Conservation (phyloP, 768 basidiomycete species). For the Naganishia kalamii region DNA sequence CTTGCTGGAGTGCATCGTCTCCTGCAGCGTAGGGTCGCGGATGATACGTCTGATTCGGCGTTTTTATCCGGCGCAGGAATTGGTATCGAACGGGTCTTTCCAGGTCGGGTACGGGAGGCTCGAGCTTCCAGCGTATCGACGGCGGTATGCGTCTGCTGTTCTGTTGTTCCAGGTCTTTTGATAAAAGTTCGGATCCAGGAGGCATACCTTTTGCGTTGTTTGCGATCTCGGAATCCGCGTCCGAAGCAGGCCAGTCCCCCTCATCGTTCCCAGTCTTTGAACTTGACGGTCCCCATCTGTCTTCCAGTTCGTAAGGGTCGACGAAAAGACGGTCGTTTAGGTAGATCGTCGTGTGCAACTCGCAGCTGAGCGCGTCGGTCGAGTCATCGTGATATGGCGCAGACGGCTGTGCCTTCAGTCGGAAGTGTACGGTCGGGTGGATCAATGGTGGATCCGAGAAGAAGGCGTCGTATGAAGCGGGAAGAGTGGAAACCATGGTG, state of each 20-base stretch:
- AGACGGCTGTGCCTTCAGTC: not conserved
- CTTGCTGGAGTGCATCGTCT: too few species aligned
- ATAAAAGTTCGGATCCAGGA: too few species aligned
- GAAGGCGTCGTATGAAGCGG: not conserved
- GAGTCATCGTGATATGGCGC: not conserved
- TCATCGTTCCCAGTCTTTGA: not conserved
- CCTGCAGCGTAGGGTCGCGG: not conserved
- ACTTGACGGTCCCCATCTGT: not conserved
- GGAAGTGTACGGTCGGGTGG: slow-evolving; percentile 16
- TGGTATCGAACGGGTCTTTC: slow-evolving; percentile 16
- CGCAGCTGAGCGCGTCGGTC: not conserved
- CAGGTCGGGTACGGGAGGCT: slow-evolving; percentile 3
- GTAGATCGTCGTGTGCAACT: not conserved
- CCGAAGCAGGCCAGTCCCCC: too few species aligned
- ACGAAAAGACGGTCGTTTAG: slow-evolving; percentile 17
- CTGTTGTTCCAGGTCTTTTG: too few species aligned
- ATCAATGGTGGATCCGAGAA: slow-evolving; percentile 6
- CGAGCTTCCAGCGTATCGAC: not conserved
- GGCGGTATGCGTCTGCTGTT: not conserved
- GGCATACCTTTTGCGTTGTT: too few species aligned
- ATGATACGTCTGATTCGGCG: not conserved
- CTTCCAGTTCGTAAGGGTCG: slow-evolving; percentile 21
- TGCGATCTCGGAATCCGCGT: too few species aligned
- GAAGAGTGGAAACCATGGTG: not conserved
- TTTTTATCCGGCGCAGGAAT: not conserved